Conservation (phyloP, 164 flowering plant species). For the Aristolochia californica region DNA sequence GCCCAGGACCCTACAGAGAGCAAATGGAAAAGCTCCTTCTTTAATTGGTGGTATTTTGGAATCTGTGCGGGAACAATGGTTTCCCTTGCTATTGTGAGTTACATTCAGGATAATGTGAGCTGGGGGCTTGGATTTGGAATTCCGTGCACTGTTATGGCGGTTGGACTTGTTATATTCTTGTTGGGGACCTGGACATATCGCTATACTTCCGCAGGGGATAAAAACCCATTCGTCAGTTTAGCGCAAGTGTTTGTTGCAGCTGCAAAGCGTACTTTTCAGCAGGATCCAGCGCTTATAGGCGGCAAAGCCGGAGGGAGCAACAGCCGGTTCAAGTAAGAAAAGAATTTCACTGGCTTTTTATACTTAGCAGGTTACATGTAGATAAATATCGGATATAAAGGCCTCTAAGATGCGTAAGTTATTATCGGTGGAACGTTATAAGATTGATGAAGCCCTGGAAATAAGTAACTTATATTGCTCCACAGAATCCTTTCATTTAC, state of each 20-base stretch:
- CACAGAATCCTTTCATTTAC: no score
- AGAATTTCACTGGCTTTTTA: no score
- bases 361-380: no score
- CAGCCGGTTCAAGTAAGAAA: no score
- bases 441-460: no score
- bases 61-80: not conserved
- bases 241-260: slow-evolving; percentile 8
- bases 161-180: not conserved
- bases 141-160: not conserved
- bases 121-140: slow-evolving; percentile 6
- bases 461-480: no score
- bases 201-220: not conserved
- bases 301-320: no score
- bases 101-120: slow-evolving; percentile 5
- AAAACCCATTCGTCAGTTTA: slow-evolving; percentile 1
- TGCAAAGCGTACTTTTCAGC: not conserved
- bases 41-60: slow-evolving; percentile 17
- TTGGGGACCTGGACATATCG: not conserved
- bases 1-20: slow-evolving; percentile 1
- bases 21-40: slow-evolving; percentile 11
- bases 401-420: no score
- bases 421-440: no score
- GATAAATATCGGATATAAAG: no score
- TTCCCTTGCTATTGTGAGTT: not conserved
- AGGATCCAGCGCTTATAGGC: no score